These are phyloP conservation scores for Chlamydomonas eustigma DNA, from an alignment of 139 green algal species.

Conservation along the genomic window DNA sequence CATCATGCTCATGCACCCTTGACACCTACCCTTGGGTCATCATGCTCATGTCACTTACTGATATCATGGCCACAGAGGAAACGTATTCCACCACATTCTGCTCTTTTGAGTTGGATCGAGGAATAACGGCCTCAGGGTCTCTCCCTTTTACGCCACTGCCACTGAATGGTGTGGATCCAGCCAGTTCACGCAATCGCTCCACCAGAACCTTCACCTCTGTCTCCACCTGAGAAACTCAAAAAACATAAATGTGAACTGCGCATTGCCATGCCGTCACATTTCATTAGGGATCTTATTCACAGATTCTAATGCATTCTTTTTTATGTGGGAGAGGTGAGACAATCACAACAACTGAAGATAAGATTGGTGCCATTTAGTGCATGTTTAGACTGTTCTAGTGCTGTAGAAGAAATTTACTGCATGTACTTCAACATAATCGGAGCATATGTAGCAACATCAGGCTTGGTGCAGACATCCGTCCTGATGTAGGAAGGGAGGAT, in stretches of 20 bases:
- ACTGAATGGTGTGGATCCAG: constrained; percentile 6
- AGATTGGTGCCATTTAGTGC: background rate
- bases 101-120: constrained; percentile 6
- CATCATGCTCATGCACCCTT: no score
- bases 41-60: background rate
- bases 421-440: background rate
- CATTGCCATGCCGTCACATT: no score
- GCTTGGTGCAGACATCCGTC: no score
- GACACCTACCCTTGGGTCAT: no score
- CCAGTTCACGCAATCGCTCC: constrained; percentile 21
- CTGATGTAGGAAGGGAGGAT: no score
- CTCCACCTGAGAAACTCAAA: constrained; percentile 24
- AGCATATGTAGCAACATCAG: no score
- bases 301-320: no score
- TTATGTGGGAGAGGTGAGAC: no score
- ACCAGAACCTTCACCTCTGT: constrained; percentile 30
- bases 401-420: background rate
- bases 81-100: constrained; percentile 32
- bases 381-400: background rate
- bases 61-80: background rate
- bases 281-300: no score
- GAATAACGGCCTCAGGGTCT: constrained; percentile 30
- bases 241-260: no score
- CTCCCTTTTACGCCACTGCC: constrained; percentile 18
- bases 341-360: background rate